A percentile compares a stretch with the other conserved stretches of the same genome.
Evolutionary conservation across 139 green algal species (phyloP).

Genomic region (Pleodorina starrii): DNA sequence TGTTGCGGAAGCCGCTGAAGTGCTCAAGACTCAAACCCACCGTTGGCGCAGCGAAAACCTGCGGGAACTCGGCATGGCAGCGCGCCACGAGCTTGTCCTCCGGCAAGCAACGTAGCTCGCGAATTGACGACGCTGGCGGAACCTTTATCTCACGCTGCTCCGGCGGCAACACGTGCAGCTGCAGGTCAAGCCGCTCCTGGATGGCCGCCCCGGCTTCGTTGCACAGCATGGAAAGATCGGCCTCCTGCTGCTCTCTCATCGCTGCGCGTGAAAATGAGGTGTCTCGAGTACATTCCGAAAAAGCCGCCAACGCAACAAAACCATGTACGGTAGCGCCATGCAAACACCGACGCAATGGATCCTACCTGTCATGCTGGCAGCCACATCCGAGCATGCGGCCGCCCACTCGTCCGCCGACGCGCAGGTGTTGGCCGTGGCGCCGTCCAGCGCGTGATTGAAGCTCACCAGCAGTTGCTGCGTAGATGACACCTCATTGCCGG

Average conservation of each 20-base stretch:
- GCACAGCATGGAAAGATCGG: not conserved
- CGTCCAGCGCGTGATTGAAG: not conserved
- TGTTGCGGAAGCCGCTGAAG: not conserved
- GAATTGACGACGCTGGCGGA: constrained; percentile 8
- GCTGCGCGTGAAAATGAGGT: too few species aligned
- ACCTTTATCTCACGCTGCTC: not conserved
- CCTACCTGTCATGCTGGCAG: not conserved
- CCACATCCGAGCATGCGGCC: not conserved
- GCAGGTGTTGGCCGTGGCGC: not conserved
- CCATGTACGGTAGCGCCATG: too few species aligned
- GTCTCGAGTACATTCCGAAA: too few species aligned
- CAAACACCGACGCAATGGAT: too few species aligned
- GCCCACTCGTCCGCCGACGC: not conserved
- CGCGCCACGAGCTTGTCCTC: constrained; percentile 62
- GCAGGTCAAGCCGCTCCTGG: not conserved
- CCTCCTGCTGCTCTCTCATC: not conserved
- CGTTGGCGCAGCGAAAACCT: constrained; percentile 45
- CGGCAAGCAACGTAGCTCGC: constrained; percentile 63
- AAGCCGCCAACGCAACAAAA: too few species aligned
- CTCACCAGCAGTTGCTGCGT: not conserved
- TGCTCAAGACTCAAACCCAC: not conserved
- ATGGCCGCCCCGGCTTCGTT: not conserved
- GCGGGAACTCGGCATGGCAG: constrained; percentile 53
- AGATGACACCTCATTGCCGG: not conserved
- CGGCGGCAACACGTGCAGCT: not conserved